Base-by-base conservation (phyloP, 2,329 filamentous ascomycete species). In the Curvularia lunata region DNA sequence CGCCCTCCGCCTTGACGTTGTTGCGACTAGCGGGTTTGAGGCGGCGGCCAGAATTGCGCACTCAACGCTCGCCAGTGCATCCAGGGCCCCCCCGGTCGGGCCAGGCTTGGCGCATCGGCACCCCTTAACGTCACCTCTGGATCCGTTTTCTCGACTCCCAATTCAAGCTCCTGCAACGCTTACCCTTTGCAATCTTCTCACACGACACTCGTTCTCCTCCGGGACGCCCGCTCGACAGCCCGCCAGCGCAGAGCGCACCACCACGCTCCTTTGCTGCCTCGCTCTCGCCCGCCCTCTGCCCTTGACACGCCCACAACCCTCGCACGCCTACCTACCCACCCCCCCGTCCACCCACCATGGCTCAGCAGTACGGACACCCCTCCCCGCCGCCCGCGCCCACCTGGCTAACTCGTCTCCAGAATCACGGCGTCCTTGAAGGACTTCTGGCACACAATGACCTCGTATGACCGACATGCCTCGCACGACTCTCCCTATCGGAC, bases 401-500 rank as follows among this genome's bases (percentile, higher is more conserved):
- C 45, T 56, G 56, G 51, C 73, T 77, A 64, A 76, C 68, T 48
- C 32, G 52, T 28, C 45, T 16, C 52, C 70, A 77, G 74, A 56
- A 69, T 77, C 48, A 67, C 73, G 32, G 60, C 67, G 54, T 87
- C 89, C 79, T 90, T 95, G 79, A 90, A 90, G 79, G 91, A 90
- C 62, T 94, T 99, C 81, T 99, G 95, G 95, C 95, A 98, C 68
- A 95, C 77, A 58, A 78, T 90, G 85, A 90, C 86, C 75, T 89
- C 86, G 64, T 85, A 88, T 72, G 84, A 88, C 81, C 96, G 95
- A 62, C 87, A 99, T 82, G 96, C 95, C 64, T 89, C 88, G 61
- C 91, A 90, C 83, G 91, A 99, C 80, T 96, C 94, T 58, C 93
- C 95, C 49, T 96, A 96, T 80, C 89, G 93, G 75, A 91, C 91